Conservation (phyloP, 139 green algal species). For the Tetratostichococcus sp. region DNA sequence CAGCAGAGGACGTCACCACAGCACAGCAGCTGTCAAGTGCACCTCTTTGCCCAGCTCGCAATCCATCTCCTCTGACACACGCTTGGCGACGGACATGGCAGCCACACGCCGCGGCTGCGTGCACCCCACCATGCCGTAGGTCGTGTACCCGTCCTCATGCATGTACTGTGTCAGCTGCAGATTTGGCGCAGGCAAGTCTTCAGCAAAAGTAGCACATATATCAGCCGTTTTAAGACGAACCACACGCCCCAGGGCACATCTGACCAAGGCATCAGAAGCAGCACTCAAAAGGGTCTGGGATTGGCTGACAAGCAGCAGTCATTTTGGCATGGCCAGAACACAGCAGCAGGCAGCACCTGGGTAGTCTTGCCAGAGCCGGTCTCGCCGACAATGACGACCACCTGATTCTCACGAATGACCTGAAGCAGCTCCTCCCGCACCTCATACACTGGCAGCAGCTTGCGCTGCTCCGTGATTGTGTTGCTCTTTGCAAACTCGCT, state of each 20-base stretch:
- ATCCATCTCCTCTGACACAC: slow-evolving; percentile 87
- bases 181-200: background rate
- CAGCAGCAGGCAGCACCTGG: no score
- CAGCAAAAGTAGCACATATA: background rate
- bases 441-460: slow-evolving; percentile 82
- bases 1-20: no score
- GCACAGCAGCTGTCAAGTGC: slow-evolving; percentile 21
- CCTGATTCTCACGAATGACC: slow-evolving; percentile 90
- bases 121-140: slow-evolving; percentile 85
- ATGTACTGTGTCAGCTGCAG: slow-evolving; percentile 80
- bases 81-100: slow-evolving; percentile 96
- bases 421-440: slow-evolving; percentile 81
- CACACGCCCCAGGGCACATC: no score
- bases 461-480: slow-evolving; percentile 84
- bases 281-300: no score
- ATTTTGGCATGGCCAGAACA: no score
- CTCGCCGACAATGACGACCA: slow-evolving; percentile 97
- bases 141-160: slow-evolving; percentile 85
- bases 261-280: no score
- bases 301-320: no score
- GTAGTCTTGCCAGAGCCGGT: slow-evolving; percentile 98
- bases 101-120: slow-evolving; percentile 95
- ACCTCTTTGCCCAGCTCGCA: slow-evolving; percentile 70
- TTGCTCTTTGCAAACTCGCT: slow-evolving; percentile 88
- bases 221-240: no score